Percentiles rank a stretch among this genome's conserved stretches.
These are phyloP conservation scores for Lagerstroemia speciosa DNA, from an alignment of 345 rosid genomes.

Conservation along the genomic window DNA sequence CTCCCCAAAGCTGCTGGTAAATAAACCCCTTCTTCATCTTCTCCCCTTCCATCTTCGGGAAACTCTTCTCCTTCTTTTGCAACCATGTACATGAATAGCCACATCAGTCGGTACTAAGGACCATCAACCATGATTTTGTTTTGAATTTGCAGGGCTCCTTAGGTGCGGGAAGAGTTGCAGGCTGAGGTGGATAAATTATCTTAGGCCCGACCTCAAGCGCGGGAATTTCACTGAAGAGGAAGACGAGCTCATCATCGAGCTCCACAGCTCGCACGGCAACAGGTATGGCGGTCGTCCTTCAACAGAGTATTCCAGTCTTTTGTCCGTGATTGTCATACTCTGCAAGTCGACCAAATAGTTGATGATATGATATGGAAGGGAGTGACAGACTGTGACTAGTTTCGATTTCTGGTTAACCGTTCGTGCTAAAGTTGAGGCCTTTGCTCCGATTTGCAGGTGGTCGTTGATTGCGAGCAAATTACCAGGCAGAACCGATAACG, in stretches of 20 bases:
- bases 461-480: slow-evolving; percentile 42
- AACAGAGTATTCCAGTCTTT: too few species aligned
- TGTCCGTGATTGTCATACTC: not conserved
- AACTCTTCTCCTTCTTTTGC: too few species aligned
- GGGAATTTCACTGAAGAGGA: slow-evolving; percentile 43
- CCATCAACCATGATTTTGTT: too few species aligned
- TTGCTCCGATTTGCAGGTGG: slow-evolving; percentile 24
- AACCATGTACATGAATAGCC: not conserved
- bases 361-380: too few species aligned
- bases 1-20: slow-evolving; percentile 79
- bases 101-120: too few species aligned
- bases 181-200: slow-evolving; percentile 40
- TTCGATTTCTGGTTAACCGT: too few species aligned
- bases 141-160: slow-evolving; percentile 54
- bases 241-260: slow-evolving; percentile 41
- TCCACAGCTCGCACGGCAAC: slow-evolving; percentile 40
- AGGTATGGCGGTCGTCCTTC: slow-evolving; percentile 18
- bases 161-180: slow-evolving; percentile 46
- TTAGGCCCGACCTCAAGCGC: slow-evolving; percentile 43
- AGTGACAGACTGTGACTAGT: too few species aligned
- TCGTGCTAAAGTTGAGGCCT: not conserved
- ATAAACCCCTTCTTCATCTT: not conserved
- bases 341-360: too few species aligned
- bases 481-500: slow-evolving; percentile 46
- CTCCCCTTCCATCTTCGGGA: not conserved